Evolutionary conservation across 345 rosid genomes (phyloP).

Genomic region (Salix exigua): DNA sequence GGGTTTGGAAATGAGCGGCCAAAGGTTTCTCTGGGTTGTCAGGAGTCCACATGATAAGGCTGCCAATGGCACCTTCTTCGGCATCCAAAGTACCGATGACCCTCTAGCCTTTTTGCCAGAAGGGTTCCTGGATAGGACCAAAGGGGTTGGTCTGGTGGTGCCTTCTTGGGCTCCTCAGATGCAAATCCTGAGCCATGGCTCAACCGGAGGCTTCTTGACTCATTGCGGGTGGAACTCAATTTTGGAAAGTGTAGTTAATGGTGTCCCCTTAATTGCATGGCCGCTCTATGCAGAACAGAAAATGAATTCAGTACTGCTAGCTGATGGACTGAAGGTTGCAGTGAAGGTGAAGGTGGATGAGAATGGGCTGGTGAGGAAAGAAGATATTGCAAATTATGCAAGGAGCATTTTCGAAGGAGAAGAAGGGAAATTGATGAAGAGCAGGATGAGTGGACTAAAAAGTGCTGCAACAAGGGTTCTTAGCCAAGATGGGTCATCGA

Average conservation of each 20-base stretch:
- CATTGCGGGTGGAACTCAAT: constrained; percentile 44
- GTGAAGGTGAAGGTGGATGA: constrained; percentile 18
- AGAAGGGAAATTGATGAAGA: constrained; percentile 29
- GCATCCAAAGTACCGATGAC: neutral
- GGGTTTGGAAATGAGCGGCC: constrained; percentile 39
- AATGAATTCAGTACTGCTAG: constrained; percentile 29
- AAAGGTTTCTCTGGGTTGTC: constrained; percentile 35
- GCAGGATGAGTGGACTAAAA: constrained; percentile 15
- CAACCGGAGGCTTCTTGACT: constrained; percentile 38
- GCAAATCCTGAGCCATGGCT: constrained; percentile 29
- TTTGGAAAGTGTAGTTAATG: constrained; percentile 29
- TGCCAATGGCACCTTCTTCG: constrained; percentile 22
- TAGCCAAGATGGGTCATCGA: constrained; percentile 31
- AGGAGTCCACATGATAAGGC: constrained; percentile 20
- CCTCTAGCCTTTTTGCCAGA: constrained; percentile 28
- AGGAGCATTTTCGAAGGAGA: constrained; percentile 27
- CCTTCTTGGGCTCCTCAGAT: constrained; percentile 39
- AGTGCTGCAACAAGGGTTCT: constrained; percentile 18
- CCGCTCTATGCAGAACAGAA: constrained; percentile 40
- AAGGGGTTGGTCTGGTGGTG: constrained; percentile 25
- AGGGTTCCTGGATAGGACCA: constrained; percentile 36
- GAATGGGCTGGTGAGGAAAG: constrained; percentile 24
- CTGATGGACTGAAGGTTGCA: constrained; percentile 31
- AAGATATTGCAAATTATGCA: constrained; percentile 24
- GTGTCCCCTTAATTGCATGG: constrained; percentile 44